Conservation (phyloP, 179 eudicot species). For the Dionaea muscipula region DNA sequence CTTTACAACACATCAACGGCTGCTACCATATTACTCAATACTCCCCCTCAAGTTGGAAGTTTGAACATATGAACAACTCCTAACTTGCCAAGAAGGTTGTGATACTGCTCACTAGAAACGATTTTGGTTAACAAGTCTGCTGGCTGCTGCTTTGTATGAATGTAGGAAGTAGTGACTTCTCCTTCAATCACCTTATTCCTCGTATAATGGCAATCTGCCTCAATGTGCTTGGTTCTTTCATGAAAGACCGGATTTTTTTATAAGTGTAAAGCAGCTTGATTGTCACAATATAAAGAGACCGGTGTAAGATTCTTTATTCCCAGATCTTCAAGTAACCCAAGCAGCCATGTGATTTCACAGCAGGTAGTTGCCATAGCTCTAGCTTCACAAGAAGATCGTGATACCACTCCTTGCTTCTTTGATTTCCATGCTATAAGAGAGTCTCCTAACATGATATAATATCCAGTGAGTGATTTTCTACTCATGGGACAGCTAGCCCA, state of each 20-base stretch:
- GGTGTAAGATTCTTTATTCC: background rate
- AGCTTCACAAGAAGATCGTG: slow-evolving; percentile 3
- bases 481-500: background rate
- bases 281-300: background rate
- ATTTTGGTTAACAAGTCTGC: background rate
- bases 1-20: no score
- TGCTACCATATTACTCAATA: no score
- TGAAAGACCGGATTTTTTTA: background rate
- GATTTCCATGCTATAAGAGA: background rate
- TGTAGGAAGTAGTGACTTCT: no score
- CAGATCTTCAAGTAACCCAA: background rate
- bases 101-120: background rate
- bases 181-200: background rate
- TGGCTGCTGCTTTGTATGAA: no score
- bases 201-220: background rate
- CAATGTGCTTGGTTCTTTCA: slow-evolving; percentile 4
- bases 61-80: background rate
- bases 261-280: background rate
- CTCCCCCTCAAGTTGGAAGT: slow-evolving; percentile 7
- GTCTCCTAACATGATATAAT: background rate
- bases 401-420: slow-evolving; percentile 2
- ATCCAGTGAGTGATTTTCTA: background rate
- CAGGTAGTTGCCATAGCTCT: background rate
- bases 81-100: background rate
- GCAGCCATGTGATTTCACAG: background rate